Percentiles rank a stretch among this genome's conserved stretches.
phyloP scores from a whole-genome alignment of 495 filamentous ascomycete species.

The Aspergillus bertholletiae region DNA sequence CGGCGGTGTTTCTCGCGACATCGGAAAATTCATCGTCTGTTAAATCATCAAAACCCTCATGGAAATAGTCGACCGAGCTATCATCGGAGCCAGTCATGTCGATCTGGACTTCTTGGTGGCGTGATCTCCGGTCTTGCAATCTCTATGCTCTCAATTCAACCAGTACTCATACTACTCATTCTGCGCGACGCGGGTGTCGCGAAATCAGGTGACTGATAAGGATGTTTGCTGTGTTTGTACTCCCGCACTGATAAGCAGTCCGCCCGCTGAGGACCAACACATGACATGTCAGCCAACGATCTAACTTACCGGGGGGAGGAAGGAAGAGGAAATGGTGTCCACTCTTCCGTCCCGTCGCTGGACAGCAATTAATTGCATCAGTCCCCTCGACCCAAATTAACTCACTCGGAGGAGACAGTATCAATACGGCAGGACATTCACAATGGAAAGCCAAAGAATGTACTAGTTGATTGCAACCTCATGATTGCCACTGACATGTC shows the following conservation, averaged over 20 bases:
- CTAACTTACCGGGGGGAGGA: no score
- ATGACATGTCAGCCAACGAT: no score
- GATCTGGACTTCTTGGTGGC: not conserved
- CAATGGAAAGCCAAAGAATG: not conserved
- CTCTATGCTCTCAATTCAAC: not conserved
- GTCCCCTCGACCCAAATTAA: no score
- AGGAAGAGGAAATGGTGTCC: no score
- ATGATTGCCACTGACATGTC: slow-evolving; percentile 1
- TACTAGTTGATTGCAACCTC: not conserved
- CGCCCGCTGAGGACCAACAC: not conserved
- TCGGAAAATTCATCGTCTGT: slow-evolving; percentile 22
- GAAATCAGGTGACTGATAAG: not conserved
- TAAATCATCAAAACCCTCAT: slow-evolving; percentile 27
- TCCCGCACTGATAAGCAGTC: not conserved
- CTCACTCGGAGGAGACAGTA: no score
- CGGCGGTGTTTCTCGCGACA: not conserved
- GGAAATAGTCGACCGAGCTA: slow-evolving; percentile 12
- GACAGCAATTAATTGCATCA: no score
- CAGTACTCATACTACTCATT: no score
- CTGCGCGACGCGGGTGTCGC: slow-evolving; percentile 9
- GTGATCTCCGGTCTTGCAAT: not conserved
- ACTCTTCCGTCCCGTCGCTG: no score
- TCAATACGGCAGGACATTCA: not conserved
- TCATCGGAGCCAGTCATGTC: slow-evolving; percentile 25
- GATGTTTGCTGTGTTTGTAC: not conserved